Conservation (phyloP, 345 rosid genomes). For the Brassica carinata region DNA sequence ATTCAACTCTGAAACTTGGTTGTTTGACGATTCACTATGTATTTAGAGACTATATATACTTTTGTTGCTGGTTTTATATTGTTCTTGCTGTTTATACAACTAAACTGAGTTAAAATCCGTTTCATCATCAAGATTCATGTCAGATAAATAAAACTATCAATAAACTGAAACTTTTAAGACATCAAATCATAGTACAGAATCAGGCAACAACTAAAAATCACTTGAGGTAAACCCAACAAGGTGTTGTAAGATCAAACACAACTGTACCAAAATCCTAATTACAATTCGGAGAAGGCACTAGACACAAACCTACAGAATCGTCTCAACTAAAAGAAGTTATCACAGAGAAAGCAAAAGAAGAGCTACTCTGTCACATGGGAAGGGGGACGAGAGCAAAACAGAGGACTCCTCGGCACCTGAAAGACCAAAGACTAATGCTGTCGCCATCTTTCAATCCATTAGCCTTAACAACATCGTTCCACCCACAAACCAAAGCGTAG, state of each 20-base stretch:
- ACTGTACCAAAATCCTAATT: neutral
- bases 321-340: neutral
- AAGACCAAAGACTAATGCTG: slow-evolving; percentile 7
- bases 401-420: slow-evolving; percentile 15
- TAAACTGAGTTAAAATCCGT: neutral
- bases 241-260: neutral
- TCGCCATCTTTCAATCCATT: neutral
- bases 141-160: neutral
- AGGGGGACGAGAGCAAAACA: slow-evolving; percentile 17
- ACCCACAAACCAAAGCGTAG: neutral
- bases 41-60: neutral
- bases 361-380: slow-evolving; percentile 1
- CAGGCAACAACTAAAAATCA: neutral
- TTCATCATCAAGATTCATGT: neutral
- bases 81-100: neutral
- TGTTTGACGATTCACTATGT: neutral
- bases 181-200: neutral
- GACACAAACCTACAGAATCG: neutral
- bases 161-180: neutral
- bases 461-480: slow-evolving; percentile 16
- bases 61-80: neutral
- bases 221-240: neutral
- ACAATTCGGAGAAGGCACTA: neutral
- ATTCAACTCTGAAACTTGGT: neutral
- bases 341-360: neutral